Conservation (phyloP, 345 rosid species). For the Pelargonium nanum region DNA sequence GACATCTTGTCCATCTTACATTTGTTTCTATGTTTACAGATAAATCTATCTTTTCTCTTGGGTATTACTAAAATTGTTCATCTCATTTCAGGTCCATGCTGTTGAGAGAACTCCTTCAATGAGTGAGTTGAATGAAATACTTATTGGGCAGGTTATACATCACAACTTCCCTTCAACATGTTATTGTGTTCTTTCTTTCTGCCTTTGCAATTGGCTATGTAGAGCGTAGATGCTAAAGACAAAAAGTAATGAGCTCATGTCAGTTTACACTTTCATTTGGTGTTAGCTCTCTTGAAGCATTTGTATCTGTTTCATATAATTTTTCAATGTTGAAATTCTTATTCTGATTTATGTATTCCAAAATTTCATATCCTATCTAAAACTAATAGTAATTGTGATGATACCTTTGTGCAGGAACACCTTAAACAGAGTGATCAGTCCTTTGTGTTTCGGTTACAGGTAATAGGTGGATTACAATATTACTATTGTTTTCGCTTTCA, state of each 20-base stretch:
- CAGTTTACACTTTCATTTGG: not conserved
- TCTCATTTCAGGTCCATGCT: conserved; percentile 58
- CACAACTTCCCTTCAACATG: not conserved
- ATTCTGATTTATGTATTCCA: not conserved
- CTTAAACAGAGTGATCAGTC: conserved; percentile 85
- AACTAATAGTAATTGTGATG: not conserved
- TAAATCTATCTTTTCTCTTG: not conserved
- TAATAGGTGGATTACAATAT: conserved; percentile 11
- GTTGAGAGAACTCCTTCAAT: conserved; percentile 91
- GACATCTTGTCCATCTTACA: not conserved
- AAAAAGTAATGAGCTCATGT: not conserved
- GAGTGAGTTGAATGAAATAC: conserved; percentile 92
- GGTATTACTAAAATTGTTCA: not conserved
- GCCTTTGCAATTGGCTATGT: not conserved
- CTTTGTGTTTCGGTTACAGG: conserved; percentile 91
- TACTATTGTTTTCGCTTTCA: not conserved
- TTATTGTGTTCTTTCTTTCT: no score
- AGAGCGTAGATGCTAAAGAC: not conserved
- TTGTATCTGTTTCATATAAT: not conserved
- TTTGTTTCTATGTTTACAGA: not conserved
- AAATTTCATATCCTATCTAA: not conserved
- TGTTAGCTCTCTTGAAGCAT: not conserved
- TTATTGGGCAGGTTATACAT: conserved; percentile 64
- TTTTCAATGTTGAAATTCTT: not conserved
- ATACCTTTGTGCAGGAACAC: conserved; percentile 58